Evolutionary conservation across 805 yeast species (phyloP), one percentile per base, ranked within the genome.

Genomic region (Saturnispora gosingensis): DNA sequence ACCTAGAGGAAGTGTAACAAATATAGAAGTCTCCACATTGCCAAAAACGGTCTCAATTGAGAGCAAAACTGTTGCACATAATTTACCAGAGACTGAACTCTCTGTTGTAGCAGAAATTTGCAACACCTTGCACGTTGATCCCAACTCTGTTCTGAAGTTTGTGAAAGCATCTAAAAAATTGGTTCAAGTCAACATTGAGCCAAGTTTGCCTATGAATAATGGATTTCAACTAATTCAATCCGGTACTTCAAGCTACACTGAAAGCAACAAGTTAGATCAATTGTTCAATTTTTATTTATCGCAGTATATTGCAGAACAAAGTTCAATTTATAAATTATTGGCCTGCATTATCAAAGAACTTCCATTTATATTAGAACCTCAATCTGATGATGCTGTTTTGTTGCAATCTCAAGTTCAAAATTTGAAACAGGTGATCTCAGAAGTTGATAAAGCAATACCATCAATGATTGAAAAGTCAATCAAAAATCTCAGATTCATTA

Each of bases 381-480:
- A 16, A 25, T 25, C 38, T 16, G 45, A 40, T 16, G 16, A 40
- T 11, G 15, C 30, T 11, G 13, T 32, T 13, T 15, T 48, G 5
- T 40, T 18, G 8, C 16, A 27, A 43, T 43, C 45, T n/a, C 50
- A 47, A 28, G 22, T 20, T 38, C 27, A 20, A 18, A 11, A n/a
- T n/a, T 15, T 47, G 4, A 39, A 18, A 47, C 16, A 15, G 11
- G 42, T 47, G 5, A 28, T 47, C 13, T 16, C 24, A 1, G 18
- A 40, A 22, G 32, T 48, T n/a, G 25, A 48, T n/a, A 16, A 30
- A 30, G 13, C 32, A 11, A 38, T 38, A 11, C 45, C 52, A 27
- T 16, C 24, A 8, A 58, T 73, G 40, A 68, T 76, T 22, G 58
- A 62, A 18, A 54, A 59, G 0, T 70, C 71, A 50, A 58, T 66